Evolutionary conservation across 2,329 filamentous ascomycete species (phyloP), one percentile per base, ranked within the genome.

Genomic region (Cryphonectria nitschkei): DNA sequence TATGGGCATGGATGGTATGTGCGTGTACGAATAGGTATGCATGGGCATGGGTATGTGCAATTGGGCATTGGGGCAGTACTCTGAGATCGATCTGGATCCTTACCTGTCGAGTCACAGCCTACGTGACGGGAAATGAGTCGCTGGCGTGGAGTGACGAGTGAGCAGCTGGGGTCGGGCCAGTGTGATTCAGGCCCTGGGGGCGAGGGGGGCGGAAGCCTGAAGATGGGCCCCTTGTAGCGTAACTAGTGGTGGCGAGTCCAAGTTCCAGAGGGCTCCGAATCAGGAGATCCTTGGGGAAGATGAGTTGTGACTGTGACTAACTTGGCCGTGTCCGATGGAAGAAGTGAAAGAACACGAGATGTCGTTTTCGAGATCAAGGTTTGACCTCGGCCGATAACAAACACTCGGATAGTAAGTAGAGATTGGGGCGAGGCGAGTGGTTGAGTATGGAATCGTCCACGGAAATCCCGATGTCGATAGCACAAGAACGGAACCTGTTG

Each of bases 151-250:
- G 63, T 65, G 63, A 65, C 63, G 43, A 65, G 63, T 32, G 56
- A 61, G 56, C 32, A 61, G 56, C 61, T 63, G 34, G 61, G 60
- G 22, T 41, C 16, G 60, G 60, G 60, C 60, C 60, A 43, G 34
- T 63, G 22, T 63, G 61, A 43, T 43, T 63, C 34, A 41, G 60
- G 60, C 37, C 26, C 60, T 62, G 68, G 37, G 61, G 68, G 65
- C 68, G 65, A 67, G 62, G 64, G 62, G 64, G 64, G 70, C 71
- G 76, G 76, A 70, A 79, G 77, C 78, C 78, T 80, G 75, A 74
- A 77, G 74, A 75, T 50, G 73, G 68, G 58, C 69, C 43, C 50
- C 43, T 68, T 37, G 67, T 37, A 62, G 46, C 22, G 46, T 8
- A 61, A 50, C 26, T 32, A 29, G 64, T 54, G 46, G 66, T 70